Evolutionary conservation across 345 rosid species (phyloP).

Genomic region (Toxicodendron radicans): DNA sequence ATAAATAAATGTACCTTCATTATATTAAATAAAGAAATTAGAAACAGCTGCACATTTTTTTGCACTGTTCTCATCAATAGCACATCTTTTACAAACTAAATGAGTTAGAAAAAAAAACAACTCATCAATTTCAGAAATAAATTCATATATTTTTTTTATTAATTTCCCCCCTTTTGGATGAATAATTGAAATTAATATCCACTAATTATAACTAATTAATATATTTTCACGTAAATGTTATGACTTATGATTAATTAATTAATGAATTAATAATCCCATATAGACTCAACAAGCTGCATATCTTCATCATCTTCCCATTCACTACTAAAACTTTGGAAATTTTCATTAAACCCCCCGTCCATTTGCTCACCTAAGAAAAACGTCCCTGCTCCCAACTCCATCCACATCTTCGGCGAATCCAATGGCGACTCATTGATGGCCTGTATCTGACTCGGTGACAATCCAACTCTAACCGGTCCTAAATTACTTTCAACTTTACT

Average conservation of each 20-base stretch:
- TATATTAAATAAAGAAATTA: too few species aligned
- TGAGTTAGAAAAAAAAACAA: conserved; percentile 7
- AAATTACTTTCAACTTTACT: conserved; percentile 1
- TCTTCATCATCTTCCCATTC: conserved; percentile 17
- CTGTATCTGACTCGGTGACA: conserved; percentile 74
- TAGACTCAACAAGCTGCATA: conserved; percentile 26
- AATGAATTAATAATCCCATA: conserved; percentile 36
- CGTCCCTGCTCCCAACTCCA: conserved; percentile 41
- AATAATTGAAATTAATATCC: not conserved
- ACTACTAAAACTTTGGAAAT: conserved; percentile 1
- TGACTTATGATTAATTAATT: not conserved
- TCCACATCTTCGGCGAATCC: conserved; percentile 80
- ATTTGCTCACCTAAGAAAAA: conserved; percentile 19
- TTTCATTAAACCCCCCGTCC: conserved; percentile 1
- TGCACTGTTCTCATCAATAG: not conserved
- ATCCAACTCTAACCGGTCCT: conserved; percentile 51
- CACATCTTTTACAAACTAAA: not conserved
- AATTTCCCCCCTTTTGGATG: not conserved
- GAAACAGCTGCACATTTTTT: not conserved
- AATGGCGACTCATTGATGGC: conserved; percentile 76
- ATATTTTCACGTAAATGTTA: too few species aligned
- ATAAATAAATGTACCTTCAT: too few species aligned
- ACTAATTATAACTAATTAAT: not conserved
- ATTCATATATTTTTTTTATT: not conserved
- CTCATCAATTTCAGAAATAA: not conserved